phyloP scores from a whole-genome alignment of 306 rosid genomes.

The Sicyos edulis region DNA sequence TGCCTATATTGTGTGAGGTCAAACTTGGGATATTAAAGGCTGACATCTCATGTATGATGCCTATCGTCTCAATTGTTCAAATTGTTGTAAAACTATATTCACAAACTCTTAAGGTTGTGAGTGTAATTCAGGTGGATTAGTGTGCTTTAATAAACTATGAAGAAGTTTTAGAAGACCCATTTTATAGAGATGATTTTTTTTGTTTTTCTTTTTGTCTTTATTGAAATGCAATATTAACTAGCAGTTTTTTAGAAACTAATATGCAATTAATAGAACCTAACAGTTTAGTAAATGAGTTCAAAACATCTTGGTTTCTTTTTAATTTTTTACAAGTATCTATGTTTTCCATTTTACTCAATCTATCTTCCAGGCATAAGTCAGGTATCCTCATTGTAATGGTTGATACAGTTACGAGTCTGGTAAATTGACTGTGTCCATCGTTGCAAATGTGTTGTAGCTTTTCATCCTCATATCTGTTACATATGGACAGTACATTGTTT shows the following conservation, averaged over 20 bases:
- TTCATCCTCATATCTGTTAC: slow-evolving; percentile 38
- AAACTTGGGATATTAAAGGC: not conserved
- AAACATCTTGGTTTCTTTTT: not conserved
- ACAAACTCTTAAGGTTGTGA: too few relatives aligned
- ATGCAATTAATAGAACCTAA: too few relatives aligned
- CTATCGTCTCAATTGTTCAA: slow-evolving; percentile 17
- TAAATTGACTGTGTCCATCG: slow-evolving; percentile 32
- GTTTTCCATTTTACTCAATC: not conserved
- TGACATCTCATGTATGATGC: not conserved
- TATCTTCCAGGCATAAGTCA: slow-evolving; percentile 28
- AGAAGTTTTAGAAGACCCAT: too few relatives aligned
- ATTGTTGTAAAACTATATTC: not conserved
- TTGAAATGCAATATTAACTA: too few relatives aligned
- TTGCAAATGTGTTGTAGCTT: slow-evolving; percentile 33
- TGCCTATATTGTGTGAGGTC: slow-evolving; percentile 32
- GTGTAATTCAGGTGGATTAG: too few relatives aligned
- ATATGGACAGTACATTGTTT: slow-evolving; percentile 30
- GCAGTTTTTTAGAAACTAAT: too few relatives aligned
- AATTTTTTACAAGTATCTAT: too few relatives aligned
- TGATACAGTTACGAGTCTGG: slow-evolving; percentile 43
- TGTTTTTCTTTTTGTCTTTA: too few relatives aligned
- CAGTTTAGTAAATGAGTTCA: too few relatives aligned
- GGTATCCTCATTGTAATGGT: slow-evolving; percentile 27
- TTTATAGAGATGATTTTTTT: too few relatives aligned
- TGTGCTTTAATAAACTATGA: too few relatives aligned